Conservation (phyloP, 257 asterid genomes). For the Rhazya stricta region DNA sequence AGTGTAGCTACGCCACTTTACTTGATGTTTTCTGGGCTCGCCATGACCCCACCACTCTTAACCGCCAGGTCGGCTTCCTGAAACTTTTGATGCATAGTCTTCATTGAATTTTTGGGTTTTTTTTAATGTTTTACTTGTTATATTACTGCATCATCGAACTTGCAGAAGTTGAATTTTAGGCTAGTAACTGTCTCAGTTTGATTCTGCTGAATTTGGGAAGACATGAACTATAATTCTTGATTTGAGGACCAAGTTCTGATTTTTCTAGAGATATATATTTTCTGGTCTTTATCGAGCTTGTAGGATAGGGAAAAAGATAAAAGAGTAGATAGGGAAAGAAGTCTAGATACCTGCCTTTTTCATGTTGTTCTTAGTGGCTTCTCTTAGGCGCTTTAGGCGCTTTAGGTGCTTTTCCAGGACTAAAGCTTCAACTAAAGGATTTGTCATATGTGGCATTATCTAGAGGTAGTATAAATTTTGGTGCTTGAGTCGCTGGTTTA, state of each 20-base stretch:
- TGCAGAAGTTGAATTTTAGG: not conserved
- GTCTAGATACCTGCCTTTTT: too few relatives aligned
- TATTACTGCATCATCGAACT: not conserved
- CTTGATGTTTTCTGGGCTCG: conserved; percentile 86
- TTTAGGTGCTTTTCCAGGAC: not conserved
- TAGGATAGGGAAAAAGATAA: not conserved
- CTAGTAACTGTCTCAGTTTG: not conserved
- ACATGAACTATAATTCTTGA: too few relatives aligned
- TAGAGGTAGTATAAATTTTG: not conserved
- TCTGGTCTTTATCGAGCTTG: not conserved
- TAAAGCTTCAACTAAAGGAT: not conserved
- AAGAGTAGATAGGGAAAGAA: not conserved
- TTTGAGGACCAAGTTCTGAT: not conserved
- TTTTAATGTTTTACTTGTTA: not conserved
- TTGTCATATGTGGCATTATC: not conserved
- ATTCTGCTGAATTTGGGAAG: not conserved
- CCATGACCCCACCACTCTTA: conserved; percentile 92
- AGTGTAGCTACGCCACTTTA: conserved; percentile 58
- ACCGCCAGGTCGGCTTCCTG: conserved; percentile 62
- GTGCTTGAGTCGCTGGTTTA: not conserved
- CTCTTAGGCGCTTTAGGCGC: too few relatives aligned
- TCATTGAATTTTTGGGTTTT: not conserved
- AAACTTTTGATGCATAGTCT: not conserved
- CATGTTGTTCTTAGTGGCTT: not conserved
- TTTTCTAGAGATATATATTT: not conserved